Evolutionary conservation across 805 yeast species (phyloP).

Genomic region (Ogataea trehaloabstinens): DNA sequence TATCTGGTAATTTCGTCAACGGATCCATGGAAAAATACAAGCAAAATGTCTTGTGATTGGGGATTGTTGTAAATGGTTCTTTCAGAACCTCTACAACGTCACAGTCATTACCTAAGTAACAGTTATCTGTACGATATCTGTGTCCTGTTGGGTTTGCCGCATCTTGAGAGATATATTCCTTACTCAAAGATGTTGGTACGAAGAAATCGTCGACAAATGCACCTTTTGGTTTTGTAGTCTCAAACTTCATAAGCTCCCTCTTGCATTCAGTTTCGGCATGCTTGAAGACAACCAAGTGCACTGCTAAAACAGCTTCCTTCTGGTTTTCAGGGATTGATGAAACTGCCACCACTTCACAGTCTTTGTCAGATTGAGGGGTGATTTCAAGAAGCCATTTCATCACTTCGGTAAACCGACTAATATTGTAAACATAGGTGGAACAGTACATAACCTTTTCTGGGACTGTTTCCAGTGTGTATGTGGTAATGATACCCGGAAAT

Average conservation of each 20-base stretch:
- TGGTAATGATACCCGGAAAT: conserved; percentile 10
- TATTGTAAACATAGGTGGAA: conserved; percentile 7
- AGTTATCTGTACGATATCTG: conserved; percentile 10
- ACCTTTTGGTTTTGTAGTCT: conserved; percentile 6
- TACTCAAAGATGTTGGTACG: conserved; percentile 4
- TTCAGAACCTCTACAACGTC: conserved; percentile 6
- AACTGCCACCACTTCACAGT: conserved; percentile 10
- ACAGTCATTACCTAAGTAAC: conserved; percentile 6
- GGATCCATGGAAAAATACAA: conserved; percentile 12
- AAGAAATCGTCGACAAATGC: conserved; percentile 6
- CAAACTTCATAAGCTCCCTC: conserved; percentile 7
- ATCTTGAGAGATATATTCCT: conserved; percentile 8
- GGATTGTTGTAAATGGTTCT: conserved; percentile 8
- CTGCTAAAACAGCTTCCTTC: conserved; percentile 3
- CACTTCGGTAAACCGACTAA: conserved; percentile 3
- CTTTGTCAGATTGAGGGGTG: conserved; percentile 6
- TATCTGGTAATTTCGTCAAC: conserved; percentile 8
- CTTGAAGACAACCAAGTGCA: conserved; percentile 10
- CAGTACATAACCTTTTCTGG: conserved; percentile 9
- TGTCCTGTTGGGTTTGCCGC: conserved; percentile 7
- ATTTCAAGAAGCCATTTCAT: conserved; percentile 8
- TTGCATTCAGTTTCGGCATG: conserved; percentile 4
- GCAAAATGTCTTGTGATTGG: conserved; percentile 10
- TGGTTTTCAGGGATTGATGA: conserved; percentile 6
- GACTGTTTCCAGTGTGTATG: conserved; percentile 9